Percentiles rank a stretch among this genome's conserved stretches.
Conservation (phyloP, 331 rosid species). For the Rhamnella rubrinervis region DNA sequence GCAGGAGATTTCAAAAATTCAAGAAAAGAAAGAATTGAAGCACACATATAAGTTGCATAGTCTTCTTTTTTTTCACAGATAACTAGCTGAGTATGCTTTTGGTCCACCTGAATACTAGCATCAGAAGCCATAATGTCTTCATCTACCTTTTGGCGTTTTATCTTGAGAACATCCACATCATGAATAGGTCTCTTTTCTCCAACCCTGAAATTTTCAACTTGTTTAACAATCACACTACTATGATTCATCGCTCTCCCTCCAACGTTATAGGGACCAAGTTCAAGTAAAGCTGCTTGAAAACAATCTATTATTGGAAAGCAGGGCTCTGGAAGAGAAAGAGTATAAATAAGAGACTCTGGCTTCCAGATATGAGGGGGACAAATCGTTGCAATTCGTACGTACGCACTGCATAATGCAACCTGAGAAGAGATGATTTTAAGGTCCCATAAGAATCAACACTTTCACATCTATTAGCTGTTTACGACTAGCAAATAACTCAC, state of each 20-base stretch:
- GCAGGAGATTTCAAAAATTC: slow-evolving; percentile 48
- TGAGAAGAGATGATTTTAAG: slow-evolving; percentile 34
- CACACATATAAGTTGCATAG: slow-evolving; percentile 60
- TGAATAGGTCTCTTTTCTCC: slow-evolving; percentile 71
- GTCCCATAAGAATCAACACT: slow-evolving; percentile 23
- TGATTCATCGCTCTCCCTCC: slow-evolving; percentile 36
- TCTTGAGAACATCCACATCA: slow-evolving; percentile 42
- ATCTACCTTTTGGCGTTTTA: slow-evolving; percentile 60
- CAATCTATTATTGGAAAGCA: slow-evolving; percentile 69
- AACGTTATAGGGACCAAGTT: slow-evolving; percentile 65
- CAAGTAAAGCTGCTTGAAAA: slow-evolving; percentile 66
- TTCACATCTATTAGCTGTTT: slow-evolving; percentile 25
- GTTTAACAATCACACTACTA: slow-evolving; percentile 31
- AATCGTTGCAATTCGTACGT: slow-evolving; percentile 63
- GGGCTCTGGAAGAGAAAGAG: slow-evolving; percentile 58
- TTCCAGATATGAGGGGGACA: slow-evolving; percentile 89
- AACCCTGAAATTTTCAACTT: slow-evolving; percentile 41
- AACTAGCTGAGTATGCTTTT: slow-evolving; percentile 39
- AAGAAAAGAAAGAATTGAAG: slow-evolving; percentile 52
- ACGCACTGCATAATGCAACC: slow-evolving; percentile 82
- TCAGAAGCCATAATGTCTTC: slow-evolving; percentile 45
- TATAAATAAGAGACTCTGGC: slow-evolving; percentile 68
- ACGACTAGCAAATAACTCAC: slow-evolving; percentile 22
- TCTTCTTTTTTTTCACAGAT: slow-evolving; percentile 53
- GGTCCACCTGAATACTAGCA: slow-evolving; percentile 38